These are phyloP conservation scores for Dichotomopilus funicola DNA, from an alignment of 2,329 filamentous ascomycete species.

Conservation along the genomic window DNA sequence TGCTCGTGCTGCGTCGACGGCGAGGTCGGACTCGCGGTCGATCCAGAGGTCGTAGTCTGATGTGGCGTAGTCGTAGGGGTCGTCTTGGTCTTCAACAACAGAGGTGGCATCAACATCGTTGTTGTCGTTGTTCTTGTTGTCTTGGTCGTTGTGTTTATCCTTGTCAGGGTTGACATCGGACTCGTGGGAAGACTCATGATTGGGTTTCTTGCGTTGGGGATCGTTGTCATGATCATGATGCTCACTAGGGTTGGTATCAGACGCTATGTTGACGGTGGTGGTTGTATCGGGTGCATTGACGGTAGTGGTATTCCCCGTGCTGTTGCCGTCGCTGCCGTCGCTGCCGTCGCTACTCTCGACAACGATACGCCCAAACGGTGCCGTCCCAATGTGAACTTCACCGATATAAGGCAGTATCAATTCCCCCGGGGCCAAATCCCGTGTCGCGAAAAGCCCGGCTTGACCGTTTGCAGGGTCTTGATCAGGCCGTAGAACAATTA, in stretches of 20 bases:
- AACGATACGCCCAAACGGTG: constrained; percentile 10
- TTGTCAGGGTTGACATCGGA: too few species aligned
- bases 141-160: too few species aligned
- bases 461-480: constrained; percentile 51
- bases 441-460: constrained; percentile 53
- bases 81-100: not conserved
- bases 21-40: constrained; percentile 48
- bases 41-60: constrained; percentile 62
- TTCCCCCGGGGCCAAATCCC: constrained; percentile 44
- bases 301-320: too few species aligned
- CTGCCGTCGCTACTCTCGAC: not conserved
- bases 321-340: not conserved
- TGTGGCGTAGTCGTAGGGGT: constrained; percentile 28
- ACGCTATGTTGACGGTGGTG: too few species aligned
- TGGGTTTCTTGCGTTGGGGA: too few species aligned
- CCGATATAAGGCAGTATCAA: constrained; percentile 59
- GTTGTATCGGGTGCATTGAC: too few species aligned
- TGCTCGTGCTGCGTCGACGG: constrained; percentile 51
- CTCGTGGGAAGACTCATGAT: too few species aligned
- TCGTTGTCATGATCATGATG: not conserved
- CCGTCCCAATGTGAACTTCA: constrained; percentile 42
- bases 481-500: too few species aligned
- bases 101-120: too few species aligned
- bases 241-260: not conserved
- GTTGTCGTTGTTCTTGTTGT: too few species aligned